Percentiles rank a stretch among this genome's conserved stretches.
Conservation (phyloP, 495 filamentous ascomycete species). For the Delitschia confertaspora region DNA sequence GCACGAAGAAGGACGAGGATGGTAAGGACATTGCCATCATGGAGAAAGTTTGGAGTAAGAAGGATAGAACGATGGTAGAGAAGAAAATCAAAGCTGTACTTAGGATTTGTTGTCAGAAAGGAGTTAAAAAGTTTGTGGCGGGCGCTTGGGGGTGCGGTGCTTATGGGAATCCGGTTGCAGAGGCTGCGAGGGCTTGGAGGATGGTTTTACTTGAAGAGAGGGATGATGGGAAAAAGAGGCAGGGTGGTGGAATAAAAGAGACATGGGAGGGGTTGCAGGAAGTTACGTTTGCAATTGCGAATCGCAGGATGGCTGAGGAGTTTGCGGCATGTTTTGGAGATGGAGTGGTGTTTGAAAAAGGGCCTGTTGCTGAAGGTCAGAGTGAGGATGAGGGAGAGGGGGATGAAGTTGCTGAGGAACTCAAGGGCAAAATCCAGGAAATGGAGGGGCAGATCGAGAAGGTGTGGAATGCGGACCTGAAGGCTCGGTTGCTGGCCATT, state of each 20-base stretch:
- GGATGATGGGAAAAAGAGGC: conserved; percentile 4
- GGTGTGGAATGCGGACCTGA: conserved; percentile 24
- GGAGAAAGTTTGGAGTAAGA: conserved; percentile 9
- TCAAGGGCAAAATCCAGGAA: conserved; percentile 23
- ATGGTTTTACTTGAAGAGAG: conserved; percentile 27
- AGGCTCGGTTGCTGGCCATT: conserved; percentile 13
- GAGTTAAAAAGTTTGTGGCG: conserved; percentile 31
- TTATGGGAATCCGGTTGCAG: conserved; percentile 34
- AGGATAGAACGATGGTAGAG: conserved; percentile 23
- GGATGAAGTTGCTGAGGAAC: conserved; percentile 13
- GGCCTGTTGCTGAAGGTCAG: not conserved
- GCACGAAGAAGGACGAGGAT: conserved; percentile 12
- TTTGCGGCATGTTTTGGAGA: conserved; percentile 29
- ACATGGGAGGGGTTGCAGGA: conserved; percentile 35
- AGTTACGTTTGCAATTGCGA: conserved; percentile 44
- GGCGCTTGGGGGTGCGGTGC: conserved; percentile 37
- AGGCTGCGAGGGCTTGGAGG: conserved; percentile 32
- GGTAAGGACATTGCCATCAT: conserved; percentile 1
- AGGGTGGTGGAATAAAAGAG: conserved; percentile 16
- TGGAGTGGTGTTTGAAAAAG: conserved; percentile 17
- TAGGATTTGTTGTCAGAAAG: conserved; percentile 26
- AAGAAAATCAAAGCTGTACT: conserved; percentile 36
- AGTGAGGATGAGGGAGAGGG: conserved; percentile 12
- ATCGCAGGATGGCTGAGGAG: conserved; percentile 29
- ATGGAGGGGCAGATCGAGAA: conserved; percentile 22